Evolutionary conservation across 768 basidiomycete species (phyloP).

Genomic region (Holtermanniella nyarrowii): DNA sequence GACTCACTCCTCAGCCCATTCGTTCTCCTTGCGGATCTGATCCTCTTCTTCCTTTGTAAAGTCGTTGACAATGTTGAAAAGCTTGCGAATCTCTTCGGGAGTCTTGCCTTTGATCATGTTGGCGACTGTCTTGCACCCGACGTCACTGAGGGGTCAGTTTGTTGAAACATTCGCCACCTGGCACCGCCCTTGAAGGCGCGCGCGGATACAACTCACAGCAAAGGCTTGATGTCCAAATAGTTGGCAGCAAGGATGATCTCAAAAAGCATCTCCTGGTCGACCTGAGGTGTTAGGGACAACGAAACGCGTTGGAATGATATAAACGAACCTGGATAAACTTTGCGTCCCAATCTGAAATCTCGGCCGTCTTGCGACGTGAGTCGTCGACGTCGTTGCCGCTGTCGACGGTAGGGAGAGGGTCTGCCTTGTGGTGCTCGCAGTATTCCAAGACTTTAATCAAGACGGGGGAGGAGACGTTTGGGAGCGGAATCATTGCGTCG

Average conservation of each 20-base stretch:
- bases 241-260: conserved; percentile 99
- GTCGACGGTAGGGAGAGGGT: conserved; percentile 73
- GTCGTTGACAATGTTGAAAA: conserved; percentile 78
- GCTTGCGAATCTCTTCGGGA: conserved; percentile 95
- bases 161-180: conserved; percentile 1
- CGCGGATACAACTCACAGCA: conserved; percentile 56
- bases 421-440: conserved; percentile 96
- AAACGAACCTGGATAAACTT: conserved; percentile 48
- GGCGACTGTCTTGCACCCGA: conserved; percentile 96
- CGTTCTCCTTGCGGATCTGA: conserved; percentile 99
- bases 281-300: conserved; percentile 39
- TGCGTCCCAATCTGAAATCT: conserved; percentile 98
- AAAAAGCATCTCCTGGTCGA: conserved; percentile 99
- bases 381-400: conserved; percentile 57
- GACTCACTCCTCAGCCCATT: conserved; percentile 43
- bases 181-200: neutral
- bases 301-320: neutral
- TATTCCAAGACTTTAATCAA: conserved; percentile 79
- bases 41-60: conserved; percentile 99
- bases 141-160: conserved; percentile 52
- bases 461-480: conserved; percentile 36
- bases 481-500: conserved; percentile 26
- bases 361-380: conserved; percentile 92
- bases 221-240: conserved; percentile 98
- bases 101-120: conserved; percentile 99